Evolutionary conservation across 164 flowering plant species (phyloP).

Genomic region (Annona cherimola): DNA sequence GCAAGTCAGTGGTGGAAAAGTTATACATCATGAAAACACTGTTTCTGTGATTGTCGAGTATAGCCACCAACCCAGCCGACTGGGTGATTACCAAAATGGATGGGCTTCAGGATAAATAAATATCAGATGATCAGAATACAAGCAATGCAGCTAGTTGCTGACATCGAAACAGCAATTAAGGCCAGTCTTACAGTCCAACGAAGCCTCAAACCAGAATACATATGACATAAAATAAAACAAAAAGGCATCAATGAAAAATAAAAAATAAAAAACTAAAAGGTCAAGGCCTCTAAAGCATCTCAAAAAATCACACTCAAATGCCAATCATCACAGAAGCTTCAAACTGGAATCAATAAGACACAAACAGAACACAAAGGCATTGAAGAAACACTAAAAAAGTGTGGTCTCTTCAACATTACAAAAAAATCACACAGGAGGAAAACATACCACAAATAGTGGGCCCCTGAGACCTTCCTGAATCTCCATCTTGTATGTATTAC

Average conservation of each 20-base stretch:
- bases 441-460: conserved; percentile 68
- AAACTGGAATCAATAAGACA: background rate
- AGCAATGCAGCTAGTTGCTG: background rate
- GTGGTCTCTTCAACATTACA: background rate
- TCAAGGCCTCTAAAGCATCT: too few relatives aligned
- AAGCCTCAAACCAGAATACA: background rate
- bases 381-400: background rate
- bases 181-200: too few relatives aligned
- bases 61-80: background rate
- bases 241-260: background rate
- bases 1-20: background rate
- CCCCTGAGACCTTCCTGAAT: conserved; percentile 79
- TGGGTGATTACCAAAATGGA: background rate
- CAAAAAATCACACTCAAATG: too few relatives aligned
- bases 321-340: too few relatives aligned
- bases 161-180: background rate
- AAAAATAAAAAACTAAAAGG: too few relatives aligned
- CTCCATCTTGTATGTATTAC: conserved; percentile 55
- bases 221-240: background rate
- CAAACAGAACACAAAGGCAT: background rate
- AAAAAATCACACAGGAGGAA: conserved; percentile 2
- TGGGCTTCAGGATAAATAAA: background rate
- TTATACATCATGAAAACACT: background rate
- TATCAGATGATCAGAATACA: background rate
- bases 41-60: background rate